phyloP scores from a whole-genome alignment of 441 rosid species.

The Adansonia grandidieri region DNA sequence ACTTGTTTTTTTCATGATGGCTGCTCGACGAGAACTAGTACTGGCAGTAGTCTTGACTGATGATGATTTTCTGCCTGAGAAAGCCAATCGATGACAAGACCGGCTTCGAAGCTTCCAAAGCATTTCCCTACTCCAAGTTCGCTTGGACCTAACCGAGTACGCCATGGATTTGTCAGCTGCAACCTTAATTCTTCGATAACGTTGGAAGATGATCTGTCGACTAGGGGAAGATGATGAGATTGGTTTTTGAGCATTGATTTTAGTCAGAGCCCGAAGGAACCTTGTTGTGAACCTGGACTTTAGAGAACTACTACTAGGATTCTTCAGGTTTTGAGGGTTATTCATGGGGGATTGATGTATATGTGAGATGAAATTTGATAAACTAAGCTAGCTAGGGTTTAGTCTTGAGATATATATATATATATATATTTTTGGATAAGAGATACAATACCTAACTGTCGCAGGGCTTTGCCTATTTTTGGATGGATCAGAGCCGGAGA shows the following conservation, averaged over 20 bases:
- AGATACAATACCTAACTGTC: not conserved
- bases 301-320: conserved; percentile 36
- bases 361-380: not conserved
- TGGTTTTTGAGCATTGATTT: conserved; percentile 33
- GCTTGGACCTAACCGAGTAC: conserved; percentile 49
- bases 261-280: conserved; percentile 46
- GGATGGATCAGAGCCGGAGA: conserved; percentile 13
- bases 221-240: conserved; percentile 20
- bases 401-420: too few species aligned
- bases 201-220: conserved; percentile 22
- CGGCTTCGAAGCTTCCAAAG: conserved; percentile 40
- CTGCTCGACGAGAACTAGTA: too few species aligned
- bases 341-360: not conserved
- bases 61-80: conserved; percentile 20
- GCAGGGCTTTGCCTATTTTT: conserved; percentile 18
- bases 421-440: not conserved
- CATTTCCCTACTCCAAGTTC: conserved; percentile 60
- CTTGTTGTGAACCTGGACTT: conserved; percentile 45
- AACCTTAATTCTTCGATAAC: conserved; percentile 41
- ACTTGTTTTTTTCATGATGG: too few species aligned
- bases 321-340: conserved; percentile 28
- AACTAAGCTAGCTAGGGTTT: conserved; percentile 16
- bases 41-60: not conserved
- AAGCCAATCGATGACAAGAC: not conserved
- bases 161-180: conserved; percentile 65